phyloP scores from a whole-genome alignment of 148 eudicot species.

The Oxyria digyna region DNA sequence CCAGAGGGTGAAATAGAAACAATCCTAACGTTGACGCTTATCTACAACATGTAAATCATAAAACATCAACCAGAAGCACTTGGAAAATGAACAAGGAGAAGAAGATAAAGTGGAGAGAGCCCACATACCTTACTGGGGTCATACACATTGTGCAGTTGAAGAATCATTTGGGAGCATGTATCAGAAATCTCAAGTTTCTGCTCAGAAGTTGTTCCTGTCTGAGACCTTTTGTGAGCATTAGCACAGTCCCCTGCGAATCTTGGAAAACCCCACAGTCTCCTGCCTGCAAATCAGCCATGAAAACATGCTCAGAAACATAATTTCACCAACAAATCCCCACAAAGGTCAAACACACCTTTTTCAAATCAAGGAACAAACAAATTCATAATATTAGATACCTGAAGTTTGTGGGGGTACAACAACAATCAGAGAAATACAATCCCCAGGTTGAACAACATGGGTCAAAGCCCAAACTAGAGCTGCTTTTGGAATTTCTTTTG shows the following conservation, averaged over 20 bases:
- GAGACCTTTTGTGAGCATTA: constrained; percentile 48
- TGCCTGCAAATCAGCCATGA: constrained; percentile 31
- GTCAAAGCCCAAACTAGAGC: constrained; percentile 91
- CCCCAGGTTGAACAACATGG: constrained; percentile 98
- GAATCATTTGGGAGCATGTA: constrained; percentile 95
- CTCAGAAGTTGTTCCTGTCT: constrained; percentile 48
- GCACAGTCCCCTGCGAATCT: constrained; percentile 96
- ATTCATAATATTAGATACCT: constrained; percentile 24
- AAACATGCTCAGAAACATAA: constrained; percentile 6
- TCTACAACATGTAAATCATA: constrained; percentile 22
- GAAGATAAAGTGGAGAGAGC: background rate
- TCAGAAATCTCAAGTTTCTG: constrained; percentile 78
- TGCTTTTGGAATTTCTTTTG: constrained; percentile 72
- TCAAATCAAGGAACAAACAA: background rate
- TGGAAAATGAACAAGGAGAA: background rate
- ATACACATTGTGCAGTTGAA: constrained; percentile 89
- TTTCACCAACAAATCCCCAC: background rate
- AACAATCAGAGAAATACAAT: constrained; percentile 75
- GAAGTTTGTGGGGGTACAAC: constrained; percentile 66
- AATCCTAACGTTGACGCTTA: constrained; percentile 78
- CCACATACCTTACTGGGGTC: constrained; percentile 73
- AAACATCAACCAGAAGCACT: background rate
- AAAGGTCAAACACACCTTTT: background rate
- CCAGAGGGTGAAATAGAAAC: constrained; percentile 69
- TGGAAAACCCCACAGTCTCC: constrained; percentile 79